Percentiles rank a stretch among this genome's conserved stretches.
These are phyloP conservation scores for Tilletia setariae DNA, from an alignment of 1,284 basidiomycete genomes.

Conservation along the genomic window DNA sequence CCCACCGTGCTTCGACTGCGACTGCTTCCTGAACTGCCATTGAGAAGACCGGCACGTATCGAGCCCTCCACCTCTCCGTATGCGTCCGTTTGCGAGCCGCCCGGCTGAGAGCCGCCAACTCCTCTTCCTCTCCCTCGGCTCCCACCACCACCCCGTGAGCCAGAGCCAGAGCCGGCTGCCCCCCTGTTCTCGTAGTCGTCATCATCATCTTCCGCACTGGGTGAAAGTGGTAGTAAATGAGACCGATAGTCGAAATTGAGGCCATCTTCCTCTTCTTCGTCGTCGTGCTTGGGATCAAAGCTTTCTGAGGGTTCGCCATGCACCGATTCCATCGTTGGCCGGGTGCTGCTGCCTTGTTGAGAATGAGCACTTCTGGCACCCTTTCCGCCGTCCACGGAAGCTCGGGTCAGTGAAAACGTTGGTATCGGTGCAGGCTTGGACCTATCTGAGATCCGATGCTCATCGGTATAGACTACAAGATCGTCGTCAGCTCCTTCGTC, in stretches of 20 bases:
- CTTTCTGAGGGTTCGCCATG: slow-evolving; percentile 26
- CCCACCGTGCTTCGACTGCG: slow-evolving; percentile 17
- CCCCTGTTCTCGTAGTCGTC: background rate
- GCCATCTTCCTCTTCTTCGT: slow-evolving; percentile 26
- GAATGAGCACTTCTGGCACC: slow-evolving; percentile 13
- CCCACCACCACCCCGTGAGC: background rate
- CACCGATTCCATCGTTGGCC: no score
- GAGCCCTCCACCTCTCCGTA: slow-evolving; percentile 37
- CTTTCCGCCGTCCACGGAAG: slow-evolving; percentile 18
- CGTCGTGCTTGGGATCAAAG: slow-evolving; percentile 28
- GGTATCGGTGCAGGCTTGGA: background rate
- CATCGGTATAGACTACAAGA: slow-evolving; percentile 34
- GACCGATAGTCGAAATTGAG: slow-evolving; percentile 11
- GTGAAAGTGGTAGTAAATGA: slow-evolving; percentile 4
- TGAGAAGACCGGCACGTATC: background rate
- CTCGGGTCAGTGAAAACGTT: slow-evolving; percentile 12
- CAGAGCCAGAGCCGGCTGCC: no score
- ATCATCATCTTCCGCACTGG: background rate
- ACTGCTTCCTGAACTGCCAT: background rate
- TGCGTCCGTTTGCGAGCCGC: background rate
- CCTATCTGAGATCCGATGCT: background rate
- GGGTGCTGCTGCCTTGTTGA: slow-evolving; percentile 33
- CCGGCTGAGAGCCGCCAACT: background rate
- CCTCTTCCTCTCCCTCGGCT: background rate
- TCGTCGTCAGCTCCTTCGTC: slow-evolving; percentile 40